These are phyloP conservation scores for Apiospora koreana DNA, from an alignment of 2,329 filamentous ascomycete species.

Conservation along the genomic window DNA sequence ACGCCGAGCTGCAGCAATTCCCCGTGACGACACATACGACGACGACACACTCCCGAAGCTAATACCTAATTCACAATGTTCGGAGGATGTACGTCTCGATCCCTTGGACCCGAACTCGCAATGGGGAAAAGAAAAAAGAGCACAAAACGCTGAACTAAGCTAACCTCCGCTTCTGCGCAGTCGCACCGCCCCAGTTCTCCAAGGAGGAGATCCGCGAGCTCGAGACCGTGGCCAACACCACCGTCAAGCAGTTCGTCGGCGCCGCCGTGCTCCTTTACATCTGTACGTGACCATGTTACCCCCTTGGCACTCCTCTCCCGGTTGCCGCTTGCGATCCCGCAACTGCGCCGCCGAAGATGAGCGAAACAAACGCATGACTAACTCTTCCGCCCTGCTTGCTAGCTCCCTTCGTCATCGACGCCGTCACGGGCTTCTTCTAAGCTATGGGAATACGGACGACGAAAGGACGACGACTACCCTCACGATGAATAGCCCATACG, in stretches of 20 bases:
- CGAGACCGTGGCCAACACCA: constrained; percentile 67
- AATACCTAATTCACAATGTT: constrained; percentile 51
- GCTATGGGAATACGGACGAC: not conserved
- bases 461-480: not conserved
- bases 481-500: not conserved
- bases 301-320: not conserved
- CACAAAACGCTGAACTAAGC: not conserved
- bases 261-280: constrained; percentile 72
- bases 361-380: not conserved
- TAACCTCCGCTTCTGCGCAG: constrained; percentile 17
- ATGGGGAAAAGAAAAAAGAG: not conserved
- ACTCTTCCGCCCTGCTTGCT: not conserved
- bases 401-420: constrained; percentile 63
- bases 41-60: not conserved
- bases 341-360: no score
- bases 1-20: not conserved
- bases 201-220: constrained; percentile 69
- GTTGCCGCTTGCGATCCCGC: not conserved
- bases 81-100: constrained; percentile 55
- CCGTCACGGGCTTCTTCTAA: constrained; percentile 42
- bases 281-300: constrained; percentile 55
- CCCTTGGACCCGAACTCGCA: not conserved
- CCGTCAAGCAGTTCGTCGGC: constrained; percentile 66
- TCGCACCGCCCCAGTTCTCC: constrained; percentile 62
- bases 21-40: not conserved